Percentiles rank a stretch among this genome's conserved stretches.
Conservation (phyloP, 2,329 filamentous ascomycete species). For the Ceratocystiopsis brevicomis region DNA sequence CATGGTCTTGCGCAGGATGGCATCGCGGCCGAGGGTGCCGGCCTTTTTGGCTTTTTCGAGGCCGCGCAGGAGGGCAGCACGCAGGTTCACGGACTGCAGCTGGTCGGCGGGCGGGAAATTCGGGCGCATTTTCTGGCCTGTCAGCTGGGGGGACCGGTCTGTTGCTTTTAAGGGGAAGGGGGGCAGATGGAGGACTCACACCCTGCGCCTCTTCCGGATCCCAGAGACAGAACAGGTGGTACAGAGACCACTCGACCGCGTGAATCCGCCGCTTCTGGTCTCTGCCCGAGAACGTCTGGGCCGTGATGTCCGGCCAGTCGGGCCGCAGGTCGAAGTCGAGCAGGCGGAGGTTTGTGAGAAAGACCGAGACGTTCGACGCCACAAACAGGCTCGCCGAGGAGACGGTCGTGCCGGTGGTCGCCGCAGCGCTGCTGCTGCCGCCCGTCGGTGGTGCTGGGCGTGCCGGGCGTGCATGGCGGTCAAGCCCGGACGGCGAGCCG, state of each 20-base stretch:
- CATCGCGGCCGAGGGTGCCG: constrained; percentile 61
- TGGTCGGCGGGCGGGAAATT: constrained; percentile 86
- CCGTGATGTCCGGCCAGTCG: constrained; percentile 65
- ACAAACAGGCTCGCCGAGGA: not conserved
- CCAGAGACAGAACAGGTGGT: constrained; percentile 69
- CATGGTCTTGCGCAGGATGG: constrained; percentile 79
- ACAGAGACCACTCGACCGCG: constrained; percentile 79
- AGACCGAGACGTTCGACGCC: constrained; percentile 33
- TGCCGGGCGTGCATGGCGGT: too few relatives aligned
- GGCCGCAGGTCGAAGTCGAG: constrained; percentile 56
- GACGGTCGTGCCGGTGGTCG: not conserved
- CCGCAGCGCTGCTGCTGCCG: not conserved
- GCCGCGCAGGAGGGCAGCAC: constrained; percentile 61
- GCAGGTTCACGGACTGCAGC: constrained; percentile 76
- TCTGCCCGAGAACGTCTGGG: constrained; percentile 48
- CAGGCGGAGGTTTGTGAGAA: constrained; percentile 68
- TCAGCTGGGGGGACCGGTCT: too few relatives aligned
- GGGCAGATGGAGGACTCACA: constrained; percentile 21
- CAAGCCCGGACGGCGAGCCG: too few relatives aligned
- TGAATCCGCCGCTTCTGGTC: constrained; percentile 69
- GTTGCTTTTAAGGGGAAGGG: too few relatives aligned
- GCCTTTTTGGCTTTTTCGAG: constrained; percentile 79
- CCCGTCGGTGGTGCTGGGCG: too few relatives aligned
- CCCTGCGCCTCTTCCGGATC: constrained; percentile 56
- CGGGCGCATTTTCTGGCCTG: constrained; percentile 68